phyloP scores from a whole-genome alignment of 2,329 filamentous ascomycete species.

The Stenocarpella maydis region DNA sequence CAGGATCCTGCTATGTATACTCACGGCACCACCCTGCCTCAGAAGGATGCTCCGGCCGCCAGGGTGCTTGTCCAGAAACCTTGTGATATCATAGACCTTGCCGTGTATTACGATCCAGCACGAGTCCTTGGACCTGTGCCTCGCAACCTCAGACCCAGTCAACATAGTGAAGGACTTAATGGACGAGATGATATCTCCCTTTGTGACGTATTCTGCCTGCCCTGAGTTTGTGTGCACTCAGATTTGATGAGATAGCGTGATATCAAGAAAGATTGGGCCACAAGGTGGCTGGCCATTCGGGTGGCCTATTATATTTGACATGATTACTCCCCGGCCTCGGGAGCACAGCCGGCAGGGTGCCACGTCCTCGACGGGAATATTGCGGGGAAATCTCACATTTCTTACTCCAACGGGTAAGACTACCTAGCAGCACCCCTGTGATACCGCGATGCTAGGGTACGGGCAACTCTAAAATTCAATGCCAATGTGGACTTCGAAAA shows the following conservation, averaged over 20 bases:
- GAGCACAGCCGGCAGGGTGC: constrained; percentile 1
- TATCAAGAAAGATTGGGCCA: background rate
- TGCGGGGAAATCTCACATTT: constrained; percentile 22
- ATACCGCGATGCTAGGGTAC: background rate
- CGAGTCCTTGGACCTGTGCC: constrained; percentile 45
- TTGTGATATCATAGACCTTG: constrained; percentile 49
- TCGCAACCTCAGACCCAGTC: constrained; percentile 45
- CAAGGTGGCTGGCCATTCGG: background rate
- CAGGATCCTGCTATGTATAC: constrained; percentile 23
- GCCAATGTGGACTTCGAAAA: too few species aligned
- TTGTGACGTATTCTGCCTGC: background rate
- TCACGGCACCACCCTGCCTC: constrained; percentile 43
- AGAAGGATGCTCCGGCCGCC: constrained; percentile 44
- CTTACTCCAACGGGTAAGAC: background rate
- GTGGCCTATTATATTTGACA: background rate
- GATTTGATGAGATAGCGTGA: background rate
- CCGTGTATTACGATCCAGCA: constrained; percentile 49
- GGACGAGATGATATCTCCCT: background rate
- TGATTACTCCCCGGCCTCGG: constrained; percentile 23
- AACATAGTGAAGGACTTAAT: constrained; percentile 36
- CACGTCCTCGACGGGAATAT: background rate
- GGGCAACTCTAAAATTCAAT: background rate
- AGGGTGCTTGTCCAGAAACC: constrained; percentile 45
- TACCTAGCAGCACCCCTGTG: background rate
- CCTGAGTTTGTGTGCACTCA: background rate